Evolutionary conservation across 2,329 filamentous ascomycete species (phyloP).

Genomic region (Sodiomyces alkalinus): DNA sequence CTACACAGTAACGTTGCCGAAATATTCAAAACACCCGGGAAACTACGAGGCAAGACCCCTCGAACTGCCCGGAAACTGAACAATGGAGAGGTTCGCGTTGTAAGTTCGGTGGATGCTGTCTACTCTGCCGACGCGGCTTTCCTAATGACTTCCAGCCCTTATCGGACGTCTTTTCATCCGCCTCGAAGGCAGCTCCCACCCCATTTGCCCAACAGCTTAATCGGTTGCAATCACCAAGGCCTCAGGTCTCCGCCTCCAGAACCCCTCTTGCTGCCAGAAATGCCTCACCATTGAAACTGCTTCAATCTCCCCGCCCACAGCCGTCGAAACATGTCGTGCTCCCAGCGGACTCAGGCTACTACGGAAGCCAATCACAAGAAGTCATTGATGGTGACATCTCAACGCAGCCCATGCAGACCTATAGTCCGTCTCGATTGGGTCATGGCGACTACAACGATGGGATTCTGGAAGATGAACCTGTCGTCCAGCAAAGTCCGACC

Average conservation of each 20-base stretch:
- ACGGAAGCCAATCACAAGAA: constrained; percentile 49
- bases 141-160: constrained; percentile 33
- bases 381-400: constrained; percentile 23
- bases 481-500: constrained; percentile 9
- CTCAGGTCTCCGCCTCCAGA: constrained; percentile 37
- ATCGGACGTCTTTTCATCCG: constrained; percentile 42
- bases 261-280: constrained; percentile 19
- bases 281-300: constrained; percentile 16
- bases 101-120: constrained; percentile 24
- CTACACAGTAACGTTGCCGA: constrained; percentile 80
- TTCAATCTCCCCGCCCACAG: constrained; percentile 15
- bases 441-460: constrained; percentile 4
- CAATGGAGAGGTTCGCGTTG: constrained; percentile 43
- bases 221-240: constrained; percentile 38
- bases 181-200: constrained; percentile 36
- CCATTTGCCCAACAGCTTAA: constrained; percentile 34
- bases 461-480: constrained; percentile 6
- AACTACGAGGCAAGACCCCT: constrained; percentile 68
- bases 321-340: constrained; percentile 18
- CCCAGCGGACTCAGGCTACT: constrained; percentile 52
- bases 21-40: constrained; percentile 88
- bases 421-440: constrained; percentile 5
- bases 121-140: background rate
- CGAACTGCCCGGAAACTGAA: constrained; percentile 50
- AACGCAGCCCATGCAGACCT: constrained; percentile 6